These are phyloP conservation scores for Salix brachista DNA, from an alignment of 345 rosid species.

Conservation along the genomic window DNA sequence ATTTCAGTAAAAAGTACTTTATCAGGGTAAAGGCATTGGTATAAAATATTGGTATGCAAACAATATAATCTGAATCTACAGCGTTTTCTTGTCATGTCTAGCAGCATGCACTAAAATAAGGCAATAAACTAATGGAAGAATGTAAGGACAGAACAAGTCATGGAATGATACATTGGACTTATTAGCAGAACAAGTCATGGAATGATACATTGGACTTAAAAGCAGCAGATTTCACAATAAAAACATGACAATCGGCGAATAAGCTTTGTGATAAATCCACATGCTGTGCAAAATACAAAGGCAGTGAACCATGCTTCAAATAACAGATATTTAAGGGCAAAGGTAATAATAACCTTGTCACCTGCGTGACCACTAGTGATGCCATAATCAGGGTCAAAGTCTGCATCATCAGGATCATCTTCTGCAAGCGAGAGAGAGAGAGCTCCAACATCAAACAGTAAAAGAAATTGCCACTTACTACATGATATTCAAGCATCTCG, in stretches of 20 bases:
- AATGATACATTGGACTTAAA: neutral
- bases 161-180: neutral
- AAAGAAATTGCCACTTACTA: neutral
- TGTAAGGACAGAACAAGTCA: neutral
- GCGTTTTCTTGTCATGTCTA: neutral
- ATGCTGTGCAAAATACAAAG: neutral
- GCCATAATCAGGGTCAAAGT: constrained; percentile 82
- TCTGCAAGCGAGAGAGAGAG: constrained; percentile 40
- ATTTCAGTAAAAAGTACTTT: neutral
- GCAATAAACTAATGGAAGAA: neutral
- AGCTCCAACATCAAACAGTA: constrained; percentile 6
- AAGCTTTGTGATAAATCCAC: neutral
- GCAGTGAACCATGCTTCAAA: neutral
- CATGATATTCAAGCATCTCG: neutral
- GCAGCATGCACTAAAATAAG: neutral
- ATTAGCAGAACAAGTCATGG: neutral
- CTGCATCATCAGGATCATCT: constrained; percentile 98
- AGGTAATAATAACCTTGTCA: constrained; percentile 57
- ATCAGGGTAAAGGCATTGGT: neutral
- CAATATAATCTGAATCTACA: neutral
- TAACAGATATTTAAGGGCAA: neutral
- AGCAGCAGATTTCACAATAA: neutral
- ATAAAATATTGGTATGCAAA: neutral
- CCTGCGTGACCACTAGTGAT: constrained; percentile 33
- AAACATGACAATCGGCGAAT: neutral